Base-by-base conservation (phyloP, 1,284 basidiomycete species). In the Sanghuangporus baumii region DNA sequence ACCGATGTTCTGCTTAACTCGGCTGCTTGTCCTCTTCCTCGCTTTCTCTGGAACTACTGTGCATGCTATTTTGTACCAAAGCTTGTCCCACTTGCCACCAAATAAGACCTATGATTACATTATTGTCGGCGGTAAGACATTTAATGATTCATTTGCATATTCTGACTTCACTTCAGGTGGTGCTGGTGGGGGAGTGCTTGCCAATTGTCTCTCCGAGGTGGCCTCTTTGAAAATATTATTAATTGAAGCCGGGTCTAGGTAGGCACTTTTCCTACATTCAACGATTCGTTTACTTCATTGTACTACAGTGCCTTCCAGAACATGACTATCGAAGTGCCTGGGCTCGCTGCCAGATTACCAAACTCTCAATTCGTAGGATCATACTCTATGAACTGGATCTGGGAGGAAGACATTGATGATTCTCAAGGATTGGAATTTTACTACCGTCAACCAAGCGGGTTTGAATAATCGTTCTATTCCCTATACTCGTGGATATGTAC, bases 401-500 rank as follows among this genome's bases (percentile, higher is more conserved):
- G 34, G 1, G 31, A 20, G 11, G 6, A 38, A 37, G 23, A 14
- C 11, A 69, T 68, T 2, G 61, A 64, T 8, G 58, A 69, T 70
- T 0, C 11, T 57, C 2, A 69, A 67, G 46, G 70, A 73, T 57
- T 76, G 74, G 73, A 75, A 75, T 64, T 75, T 72, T 62, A 76
- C 75, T 1, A 77, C 76, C 1, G 69, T 68, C 3, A 67, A 74
- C 2, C 76, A 78, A 65, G 12, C 67, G 1, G 71, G 70, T 5
- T 67, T 76, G 3, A 67, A 70, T 48, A 68, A 67, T 34, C 69
- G 76, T 8, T 55, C 61, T 11, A 57, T 77, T 2, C 14, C 66
- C 1, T 76, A 75, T 58, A 65, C 73, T 8, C 66, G 77, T 26
- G 78, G 78, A 2, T 67, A 70, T 55, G 67, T 76, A 0, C 69